Evolutionary conservation across 1,284 basidiomycete species (phyloP), one percentile per base, ranked within the genome.

Genomic region (Termitomyces sp.): DNA sequence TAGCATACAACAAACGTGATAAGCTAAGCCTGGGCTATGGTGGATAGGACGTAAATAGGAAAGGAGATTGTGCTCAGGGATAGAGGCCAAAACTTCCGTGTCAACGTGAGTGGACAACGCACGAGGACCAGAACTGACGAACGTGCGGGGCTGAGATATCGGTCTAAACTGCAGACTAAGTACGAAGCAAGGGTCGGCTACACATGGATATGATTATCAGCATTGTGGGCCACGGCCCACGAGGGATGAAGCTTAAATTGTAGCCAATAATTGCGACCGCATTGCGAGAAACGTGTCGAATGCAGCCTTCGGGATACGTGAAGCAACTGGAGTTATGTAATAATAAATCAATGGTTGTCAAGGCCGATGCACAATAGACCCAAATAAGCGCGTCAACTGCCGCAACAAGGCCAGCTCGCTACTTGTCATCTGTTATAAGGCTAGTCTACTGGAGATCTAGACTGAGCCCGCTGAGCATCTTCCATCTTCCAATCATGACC

Each of bases 401-500:
- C 33, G 39, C 21, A 40, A 53, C 45, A 53, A 51, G 46, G 31
- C 30, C 39, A 33, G 30, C 24, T 24, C 24, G 24, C 24, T 24
- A 24, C 24, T 24, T 24, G 24, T 33, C 31, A 9, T 33, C 31
- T 12, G 10, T 12, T 5, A 15, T 8, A 15, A 13, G 13, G 12
- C 5, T 13, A 34, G 33, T 24, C 15, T 36, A 7, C 5, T 1
- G 34, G 33, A 33, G 33, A n/a, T n/a, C n/a, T n/a, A n/a, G n/a
- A 34, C 33, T 34, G 33, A 13, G 9, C 8, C 12, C n/a, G 34
- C 15, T 13, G 9, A 49, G 15, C 34, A 49, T 28, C 47, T 28
- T 26, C 24, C 34, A 49, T 38, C n/a, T 38, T 28, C 3, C 45
- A 44, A 28, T 39, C 60, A 89, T 89, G 87, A 85, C 87, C 10